Percentiles rank a stretch among this genome's conserved stretches.
phyloP scores from a whole-genome alignment of 2,329 filamentous ascomycete species.

The Neophaeococcomyces mojaviensis region DNA sequence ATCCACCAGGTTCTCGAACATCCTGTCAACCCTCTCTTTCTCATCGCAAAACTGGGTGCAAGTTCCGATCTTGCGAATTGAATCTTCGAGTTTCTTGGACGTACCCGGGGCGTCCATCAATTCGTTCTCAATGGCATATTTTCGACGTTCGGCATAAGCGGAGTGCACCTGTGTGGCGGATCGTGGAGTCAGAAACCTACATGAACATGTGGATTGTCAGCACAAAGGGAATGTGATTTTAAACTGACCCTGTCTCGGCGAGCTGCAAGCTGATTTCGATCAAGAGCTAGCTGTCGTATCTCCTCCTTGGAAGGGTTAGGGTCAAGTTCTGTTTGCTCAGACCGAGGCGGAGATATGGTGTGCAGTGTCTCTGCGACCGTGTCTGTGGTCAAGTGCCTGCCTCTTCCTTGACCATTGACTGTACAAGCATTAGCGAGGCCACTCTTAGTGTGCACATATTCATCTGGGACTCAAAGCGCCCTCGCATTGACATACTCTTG shows the following conservation, averaged over 20 bases:
- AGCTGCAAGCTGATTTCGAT: slow-evolving; percentile 1
- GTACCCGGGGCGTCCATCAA: slow-evolving; percentile 53
- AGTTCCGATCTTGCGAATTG: slow-evolving; percentile 54
- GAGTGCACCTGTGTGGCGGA: slow-evolving; percentile 38
- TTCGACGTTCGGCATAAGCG: slow-evolving; percentile 43
- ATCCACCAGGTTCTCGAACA: slow-evolving; percentile 55
- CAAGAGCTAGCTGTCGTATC: neutral
- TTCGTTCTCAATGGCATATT: slow-evolving; percentile 45
- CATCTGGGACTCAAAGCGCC: too few species aligned
- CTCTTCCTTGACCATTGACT: too few species aligned
- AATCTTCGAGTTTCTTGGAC: slow-evolving; percentile 51
- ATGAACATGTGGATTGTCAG: slow-evolving; percentile 15
- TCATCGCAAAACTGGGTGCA: slow-evolving; percentile 60
- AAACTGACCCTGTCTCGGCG: slow-evolving; percentile 16
- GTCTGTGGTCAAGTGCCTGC: too few species aligned
- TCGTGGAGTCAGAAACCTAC: slow-evolving; percentile 23
- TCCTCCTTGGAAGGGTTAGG: neutral
- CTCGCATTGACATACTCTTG: neutral
- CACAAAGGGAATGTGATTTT: slow-evolving; percentile 10
- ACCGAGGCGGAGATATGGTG: too few species aligned
- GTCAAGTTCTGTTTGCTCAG: too few species aligned
- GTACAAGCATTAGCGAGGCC: too few species aligned
- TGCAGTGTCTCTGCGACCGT: too few species aligned
- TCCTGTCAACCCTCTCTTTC: slow-evolving; percentile 54
- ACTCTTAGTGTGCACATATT: too few species aligned